Evolutionary conservation across 225 moss, liverwort and hornwort species (phyloP).

Genomic region (Sphagnum contortum): DNA sequence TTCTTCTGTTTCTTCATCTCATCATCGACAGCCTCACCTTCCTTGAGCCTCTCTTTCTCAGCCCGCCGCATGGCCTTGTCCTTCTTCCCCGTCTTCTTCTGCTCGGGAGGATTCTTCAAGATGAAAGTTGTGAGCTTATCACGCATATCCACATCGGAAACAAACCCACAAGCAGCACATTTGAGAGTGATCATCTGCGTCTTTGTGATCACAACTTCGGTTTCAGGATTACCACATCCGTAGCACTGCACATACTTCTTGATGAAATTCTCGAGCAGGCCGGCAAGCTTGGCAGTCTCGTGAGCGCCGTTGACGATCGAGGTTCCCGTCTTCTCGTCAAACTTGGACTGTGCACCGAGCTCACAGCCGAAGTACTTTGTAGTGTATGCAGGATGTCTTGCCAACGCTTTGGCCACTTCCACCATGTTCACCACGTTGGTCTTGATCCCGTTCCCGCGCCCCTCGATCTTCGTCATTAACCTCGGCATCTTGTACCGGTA

Average conservation of each 20-base stretch:
- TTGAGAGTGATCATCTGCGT: conserved; percentile 85
- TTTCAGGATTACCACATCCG: conserved; percentile 97
- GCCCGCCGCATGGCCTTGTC: conserved; percentile 83
- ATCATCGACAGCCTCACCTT: conserved; percentile 83
- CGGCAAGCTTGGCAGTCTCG: conserved; percentile 85
- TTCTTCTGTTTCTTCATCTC: conserved; percentile 74
- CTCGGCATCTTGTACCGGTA: conserved; percentile 99
- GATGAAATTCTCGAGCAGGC: conserved; percentile 88
- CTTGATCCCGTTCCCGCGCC: conserved; percentile 99
- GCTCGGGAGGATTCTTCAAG: conserved; percentile 90
- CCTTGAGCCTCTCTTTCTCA: conserved; percentile 91
- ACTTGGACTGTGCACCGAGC: conserved; percentile 92
- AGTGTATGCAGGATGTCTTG: conserved; percentile 87
- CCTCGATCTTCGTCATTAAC: conserved; percentile 96
- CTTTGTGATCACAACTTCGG: conserved; percentile 88
- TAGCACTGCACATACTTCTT: conserved; percentile 99
- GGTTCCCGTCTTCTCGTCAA: conserved; percentile 93
- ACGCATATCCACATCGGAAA: conserved; percentile 98
- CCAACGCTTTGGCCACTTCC: conserved; percentile 96
- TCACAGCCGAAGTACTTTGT: conserved; percentile 99
- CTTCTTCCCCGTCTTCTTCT: conserved; percentile 92
- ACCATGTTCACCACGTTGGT: conserved; percentile 99
- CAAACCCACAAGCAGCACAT: conserved; percentile 87
- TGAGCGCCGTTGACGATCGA: conserved; percentile 97
- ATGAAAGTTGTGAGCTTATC: conserved; percentile 99